A percentile compares a stretch with the other conserved stretches of the same genome.
phyloP scores from a whole-genome alignment of 225 moss, liverwort and hornwort species.

The Marchantia paleacea region DNA sequence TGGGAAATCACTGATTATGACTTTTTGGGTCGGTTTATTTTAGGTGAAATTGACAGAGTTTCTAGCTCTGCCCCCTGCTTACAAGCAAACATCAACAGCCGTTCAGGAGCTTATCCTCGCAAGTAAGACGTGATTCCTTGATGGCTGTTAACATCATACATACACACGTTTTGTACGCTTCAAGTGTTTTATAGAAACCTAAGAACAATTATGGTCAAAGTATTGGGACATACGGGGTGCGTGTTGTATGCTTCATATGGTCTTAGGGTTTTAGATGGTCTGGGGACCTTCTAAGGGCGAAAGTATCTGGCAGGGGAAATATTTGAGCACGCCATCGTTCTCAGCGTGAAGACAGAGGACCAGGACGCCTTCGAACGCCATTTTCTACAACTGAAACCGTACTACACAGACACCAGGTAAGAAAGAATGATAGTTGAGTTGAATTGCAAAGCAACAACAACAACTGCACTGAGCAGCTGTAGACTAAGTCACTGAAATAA shows the following conservation, averaged over 20 bases:
- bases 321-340: conserved; percentile 73
- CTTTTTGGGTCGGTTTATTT: not conserved
- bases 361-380: conserved; percentile 94
- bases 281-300: not conserved
- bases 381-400: conserved; percentile 79
- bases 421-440: no score
- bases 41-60: conserved; percentile 78
- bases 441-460: no score
- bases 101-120: conserved; percentile 70
- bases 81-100: conserved; percentile 51
- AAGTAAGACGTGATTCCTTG: conserved; percentile 34
- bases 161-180: not conserved
- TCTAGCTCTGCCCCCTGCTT: conserved; percentile 61
- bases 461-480: no score
- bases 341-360: conserved; percentile 82
- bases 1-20: not conserved
- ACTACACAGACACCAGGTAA: conserved; percentile 92
- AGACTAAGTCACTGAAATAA: no score
- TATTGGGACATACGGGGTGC: not conserved
- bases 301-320: conserved; percentile 51
- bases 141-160: not conserved
- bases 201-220: not conserved
- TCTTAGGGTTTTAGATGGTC: conserved; percentile 8
- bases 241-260: not conserved
- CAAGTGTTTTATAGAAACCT: not conserved